Evolutionary conservation across 208 protist species (phyloP).

Genomic region (Phytomonas francai): DNA sequence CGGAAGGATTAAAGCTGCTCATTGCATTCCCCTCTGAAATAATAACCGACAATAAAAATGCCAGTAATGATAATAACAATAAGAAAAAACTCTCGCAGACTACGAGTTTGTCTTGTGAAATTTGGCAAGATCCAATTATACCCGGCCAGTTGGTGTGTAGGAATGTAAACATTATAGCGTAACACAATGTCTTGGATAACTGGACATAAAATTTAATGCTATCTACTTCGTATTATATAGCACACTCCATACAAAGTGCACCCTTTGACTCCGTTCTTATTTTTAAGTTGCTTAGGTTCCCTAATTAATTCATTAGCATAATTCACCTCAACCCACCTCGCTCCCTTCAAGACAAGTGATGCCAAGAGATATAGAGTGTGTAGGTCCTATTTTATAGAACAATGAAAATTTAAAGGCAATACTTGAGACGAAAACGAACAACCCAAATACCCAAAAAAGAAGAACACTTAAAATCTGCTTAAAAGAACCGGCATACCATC

Average conservation of each 20-base stretch:
- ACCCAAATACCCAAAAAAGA: constrained; percentile 7
- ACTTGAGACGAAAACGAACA: background rate
- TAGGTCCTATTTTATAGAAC: background rate
- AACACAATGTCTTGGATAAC: background rate
- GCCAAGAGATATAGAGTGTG: background rate
- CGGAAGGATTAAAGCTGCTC: background rate
- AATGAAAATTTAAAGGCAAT: background rate
- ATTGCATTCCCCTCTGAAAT: background rate
- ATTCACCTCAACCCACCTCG: background rate
- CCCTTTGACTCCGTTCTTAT: background rate
- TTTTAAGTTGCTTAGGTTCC: background rate
- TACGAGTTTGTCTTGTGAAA: too few species aligned
- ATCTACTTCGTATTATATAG: background rate
- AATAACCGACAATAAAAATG: background rate
- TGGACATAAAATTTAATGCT: background rate
- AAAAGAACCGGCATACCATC: background rate
- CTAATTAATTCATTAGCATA: background rate
- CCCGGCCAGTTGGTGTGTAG: background rate
- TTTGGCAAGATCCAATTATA: background rate
- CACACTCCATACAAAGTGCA: background rate
- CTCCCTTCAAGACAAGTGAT: background rate
- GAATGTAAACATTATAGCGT: background rate
- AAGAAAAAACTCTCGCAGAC: too few species aligned
- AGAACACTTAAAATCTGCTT: constrained; percentile 5
- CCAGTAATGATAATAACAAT: too few species aligned